Conservation (phyloP, 441 rosid genomes). For the Bocquillonia castaneifolia region DNA sequence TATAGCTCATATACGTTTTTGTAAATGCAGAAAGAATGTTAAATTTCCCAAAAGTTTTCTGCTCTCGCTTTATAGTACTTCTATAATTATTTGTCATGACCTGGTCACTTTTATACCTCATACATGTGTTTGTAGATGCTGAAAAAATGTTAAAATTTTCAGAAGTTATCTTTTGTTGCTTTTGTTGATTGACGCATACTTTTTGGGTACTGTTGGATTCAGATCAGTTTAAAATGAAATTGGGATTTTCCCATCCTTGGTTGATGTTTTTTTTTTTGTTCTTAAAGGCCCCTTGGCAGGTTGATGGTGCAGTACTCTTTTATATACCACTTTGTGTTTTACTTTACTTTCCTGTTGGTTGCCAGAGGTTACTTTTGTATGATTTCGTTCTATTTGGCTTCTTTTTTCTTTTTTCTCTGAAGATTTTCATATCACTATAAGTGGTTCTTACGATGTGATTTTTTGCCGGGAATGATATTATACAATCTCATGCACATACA, state of each 20-base stretch:
- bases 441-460: neutral
- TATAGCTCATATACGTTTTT: neutral
- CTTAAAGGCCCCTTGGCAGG: neutral
- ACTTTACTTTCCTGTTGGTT: neutral
- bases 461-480: neutral
- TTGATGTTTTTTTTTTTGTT: neutral
- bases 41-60: neutral
- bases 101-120: no score
- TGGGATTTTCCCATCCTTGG: no score
- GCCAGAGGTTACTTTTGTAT: neutral
- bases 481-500: conserved; percentile 9
- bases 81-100: neutral
- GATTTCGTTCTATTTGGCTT: neutral
- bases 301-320: neutral
- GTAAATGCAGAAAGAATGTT: neutral
- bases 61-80: neutral
- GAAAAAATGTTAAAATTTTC: neutral
- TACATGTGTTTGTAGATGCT: neutral
- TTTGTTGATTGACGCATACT: neutral
- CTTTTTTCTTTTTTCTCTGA: neutral
- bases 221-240: neutral
- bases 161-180: neutral
- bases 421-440: neutral
- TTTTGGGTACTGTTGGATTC: neutral
- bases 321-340: neutral